Evolutionary conservation across 2,329 filamentous ascomycete species (phyloP), one percentile per base, ranked within the genome.

Genomic region (Calycina herbarum): DNA sequence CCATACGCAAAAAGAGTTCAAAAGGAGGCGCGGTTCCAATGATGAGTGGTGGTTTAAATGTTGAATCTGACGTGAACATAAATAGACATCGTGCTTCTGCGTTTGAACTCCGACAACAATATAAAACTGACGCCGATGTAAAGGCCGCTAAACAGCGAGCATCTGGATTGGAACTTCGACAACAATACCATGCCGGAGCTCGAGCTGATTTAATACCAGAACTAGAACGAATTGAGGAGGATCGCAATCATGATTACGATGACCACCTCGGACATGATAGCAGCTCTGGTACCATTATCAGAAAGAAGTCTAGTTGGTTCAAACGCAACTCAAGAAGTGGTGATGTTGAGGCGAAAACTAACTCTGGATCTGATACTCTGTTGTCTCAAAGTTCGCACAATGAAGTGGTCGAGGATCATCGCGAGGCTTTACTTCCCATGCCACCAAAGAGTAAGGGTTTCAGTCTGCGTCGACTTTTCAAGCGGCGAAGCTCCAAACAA

Each of bases 241-340:
- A 64, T 38, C 48, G 57, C 5, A 61, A 62, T 45, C 56, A 66
- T 35, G 68, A 71, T 17, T 67, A 71, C 38, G 69, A 72, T 15
- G 68, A 72, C 38, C 66, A 59, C 11, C 66, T 67, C 48, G 62
- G 62, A 20, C 62, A 69, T 38, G 72, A 73, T 13, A 70, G 65
- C 38, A 70, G 61, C 24, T 61, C 67, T 40, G 69, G 71, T n/a
- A 75, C 73, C 13, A 61, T 73, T 54, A 33, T 69, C 13, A 73
- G 69, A 40, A 77, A 75, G 67, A 71, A 67, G 45, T 70, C 73
- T n/a, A 70, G 66, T 45, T 76, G 74, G 75, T 75, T 76, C 57
- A 76, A 72, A 63, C 72, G 75, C 8, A 71, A 66, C 54, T 76
- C 74, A 15, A 75, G 71, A 62, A 51, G 60, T 29, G 65, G 66